Evolutionary conservation across 1,139 yeast species (phyloP), one percentile per base, ranked within the genome.

Genomic region (Yamadazyma dushanensis): DNA sequence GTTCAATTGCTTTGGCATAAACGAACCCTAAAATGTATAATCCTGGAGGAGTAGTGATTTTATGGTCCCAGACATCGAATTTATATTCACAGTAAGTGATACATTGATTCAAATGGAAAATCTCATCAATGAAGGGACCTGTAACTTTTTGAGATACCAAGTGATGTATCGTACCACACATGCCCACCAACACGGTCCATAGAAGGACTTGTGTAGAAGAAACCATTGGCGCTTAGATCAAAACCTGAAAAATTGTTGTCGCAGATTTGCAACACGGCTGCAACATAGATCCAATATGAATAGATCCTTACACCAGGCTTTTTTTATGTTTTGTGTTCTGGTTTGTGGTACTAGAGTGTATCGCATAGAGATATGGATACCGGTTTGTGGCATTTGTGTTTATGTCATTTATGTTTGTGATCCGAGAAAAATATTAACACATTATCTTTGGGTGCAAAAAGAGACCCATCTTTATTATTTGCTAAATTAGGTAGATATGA

Each of bases 31-130:
- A 51, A 8, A 73, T 45, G 53, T 92, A 92, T 24, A 92, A 63
- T 0, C 98, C 99, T 1, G 98, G 98, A 2, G 98, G 98, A 0
- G 98, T 92, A 3, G 98, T 92, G 55, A 94, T 88, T 55, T 90
- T 92, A 23, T 80, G 71, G 56, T 92, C 92, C 97, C 97, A 92
- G 1, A 65, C 52, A 10, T 45, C 41, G 61, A 81, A 88, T 32
- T 77, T 64, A 9, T 83, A 83, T 1, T 59, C 49, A 43, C 88
- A 76, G 54, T 85, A 90, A 24, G 66, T 68, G 39, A 77, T 70
- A 10, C 95, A 81, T 61, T 92, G 97, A 6, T 82, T 78, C 22
- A 86, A 68, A 53, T 92, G 98, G 59, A 92, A 92, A 13, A 77
- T 67, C 57, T 92, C 98, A 61, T 92, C 98, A 31, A 76, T 74